These are phyloP conservation scores for Diplogelasinospora grovesii DNA, from an alignment of 495 filamentous ascomycete species.

Conservation along the genomic window DNA sequence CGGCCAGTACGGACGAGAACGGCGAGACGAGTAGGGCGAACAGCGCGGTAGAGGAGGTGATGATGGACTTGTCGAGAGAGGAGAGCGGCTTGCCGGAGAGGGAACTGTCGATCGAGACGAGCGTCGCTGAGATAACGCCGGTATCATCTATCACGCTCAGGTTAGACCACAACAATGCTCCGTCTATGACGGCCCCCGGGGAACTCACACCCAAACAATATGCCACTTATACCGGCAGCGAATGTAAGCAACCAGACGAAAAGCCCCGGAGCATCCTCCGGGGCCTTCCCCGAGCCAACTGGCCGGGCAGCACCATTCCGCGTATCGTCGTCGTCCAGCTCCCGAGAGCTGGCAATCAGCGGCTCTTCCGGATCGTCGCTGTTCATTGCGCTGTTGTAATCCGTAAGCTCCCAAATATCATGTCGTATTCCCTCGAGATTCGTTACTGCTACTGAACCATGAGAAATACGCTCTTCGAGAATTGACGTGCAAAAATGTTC, in stretches of 20 bases:
- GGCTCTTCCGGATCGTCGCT: conserved; percentile 23
- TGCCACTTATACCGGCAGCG: conserved; percentile 74
- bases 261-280: conserved; percentile 22
- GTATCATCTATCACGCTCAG: conserved; percentile 55
- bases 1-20: conserved; percentile 66
- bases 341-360: conserved; percentile 13
- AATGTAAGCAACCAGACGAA: conserved; percentile 72
- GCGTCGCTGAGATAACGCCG: conserved; percentile 81
- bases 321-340: not conserved
- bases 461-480: too few relatives aligned
- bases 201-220: conserved; percentile 81
- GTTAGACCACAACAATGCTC: conserved; percentile 2
- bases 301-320: conserved; percentile 5
- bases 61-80: conserved; percentile 73
- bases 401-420: too few relatives aligned
- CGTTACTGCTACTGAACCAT: too few relatives aligned
- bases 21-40: conserved; percentile 75
- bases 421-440: too few relatives aligned
- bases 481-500: too few relatives aligned
- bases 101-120: conserved; percentile 70
- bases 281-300: conserved; percentile 2
- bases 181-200: too few relatives aligned
- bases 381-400: conserved; percentile 10
- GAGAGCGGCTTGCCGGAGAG: conserved; percentile 62
- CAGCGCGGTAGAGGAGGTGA: conserved; percentile 76